These are phyloP conservation scores for Nothopassalora personata DNA, from an alignment of 2,329 filamentous ascomycete genomes.

Conservation along the genomic window DNA sequence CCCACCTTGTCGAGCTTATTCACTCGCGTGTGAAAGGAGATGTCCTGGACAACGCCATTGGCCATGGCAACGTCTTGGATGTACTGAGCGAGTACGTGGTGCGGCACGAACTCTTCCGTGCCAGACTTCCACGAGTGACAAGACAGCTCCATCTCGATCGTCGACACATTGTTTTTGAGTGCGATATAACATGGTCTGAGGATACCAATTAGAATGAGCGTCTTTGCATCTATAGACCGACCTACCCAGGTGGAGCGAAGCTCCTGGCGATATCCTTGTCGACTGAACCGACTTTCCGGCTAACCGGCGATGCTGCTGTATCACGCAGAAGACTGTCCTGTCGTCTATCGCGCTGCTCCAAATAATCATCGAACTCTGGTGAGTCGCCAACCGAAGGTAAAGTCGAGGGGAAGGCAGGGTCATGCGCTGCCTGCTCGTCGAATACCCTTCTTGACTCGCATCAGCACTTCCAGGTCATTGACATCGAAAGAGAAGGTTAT, in stretches of 20 bases:
- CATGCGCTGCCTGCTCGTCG: constrained; percentile 45
- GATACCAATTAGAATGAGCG: background rate
- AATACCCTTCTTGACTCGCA: constrained; percentile 39
- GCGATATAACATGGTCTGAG: constrained; percentile 49
- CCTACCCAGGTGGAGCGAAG: constrained; percentile 48
- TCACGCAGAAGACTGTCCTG: constrained; percentile 17
- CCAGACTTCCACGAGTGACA: constrained; percentile 53
- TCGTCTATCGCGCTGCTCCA: background rate
- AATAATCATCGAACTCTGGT: constrained; percentile 18
- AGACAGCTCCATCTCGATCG: constrained; percentile 46
- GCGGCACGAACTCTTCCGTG: constrained; percentile 56
- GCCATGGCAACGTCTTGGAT: constrained; percentile 53
- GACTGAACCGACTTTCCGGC: background rate
- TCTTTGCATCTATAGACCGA: background rate
- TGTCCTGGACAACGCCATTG: constrained; percentile 47
- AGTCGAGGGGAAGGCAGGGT: constrained; percentile 44
- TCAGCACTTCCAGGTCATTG: background rate
- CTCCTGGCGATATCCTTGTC: constrained; percentile 11
- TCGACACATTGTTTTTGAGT: constrained; percentile 51
- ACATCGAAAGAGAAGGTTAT: background rate
- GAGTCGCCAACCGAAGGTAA: constrained; percentile 35
- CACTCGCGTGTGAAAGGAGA: constrained; percentile 57
- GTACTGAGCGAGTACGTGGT: constrained; percentile 54
- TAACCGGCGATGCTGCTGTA: background rate
- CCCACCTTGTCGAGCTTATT: constrained; percentile 46